Base-by-base conservation (phyloP, 176 grass and related monocot genomes). In the Oropetium thomaeum region DNA sequence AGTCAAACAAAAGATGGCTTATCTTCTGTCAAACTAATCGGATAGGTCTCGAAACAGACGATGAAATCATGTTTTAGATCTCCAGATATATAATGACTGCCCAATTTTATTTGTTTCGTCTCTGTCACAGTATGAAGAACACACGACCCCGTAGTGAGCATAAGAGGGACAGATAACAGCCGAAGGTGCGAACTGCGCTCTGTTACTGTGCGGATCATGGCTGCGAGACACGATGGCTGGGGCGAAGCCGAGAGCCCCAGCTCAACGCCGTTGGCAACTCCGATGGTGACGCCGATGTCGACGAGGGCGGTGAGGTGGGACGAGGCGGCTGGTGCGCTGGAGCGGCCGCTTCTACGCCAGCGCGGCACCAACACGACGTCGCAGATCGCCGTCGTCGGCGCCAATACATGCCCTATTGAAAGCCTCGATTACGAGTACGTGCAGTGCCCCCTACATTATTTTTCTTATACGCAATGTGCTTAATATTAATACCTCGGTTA, bases 401-500 rank as follows among this genome's bases (percentile, higher is more conserved):
- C 81, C 62, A 93, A 93, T 4, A 64, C 86, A 34, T 93, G 81
- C 90, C 78, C 81, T 37, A 89, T 93, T 40, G 90, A 93, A 78
- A 90, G 90, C 81, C 88, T 93, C 49, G 90, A 93, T 58, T 93
- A 93, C 51, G 90, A 93, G 84, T 93, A 72, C 57, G 75, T 62
- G 22, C 58, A 14, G 9, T 42, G 37, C 35, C 7, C 26, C 6
- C 1, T 7, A 16, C 13, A 26, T 1, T 63, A 34, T 44, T 70
- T 38, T 11, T 48, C 20, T 23, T n/a, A n/a, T n/a, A n/a, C n/a
- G n/a, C n/a, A 3, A 76, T 35, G 33, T 48, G 3, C 5, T 63
- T 75, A 30, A 39, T 37, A n/a, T 63, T 75, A 30, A 39, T 37
- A n/a, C 28, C 1, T 7, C 7, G 10, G 19, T 23, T 14, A 12